These are phyloP conservation scores for Phytophthora cactorum DNA, from an alignment of 352 stramenopile genomes.

Conservation along the genomic window DNA sequence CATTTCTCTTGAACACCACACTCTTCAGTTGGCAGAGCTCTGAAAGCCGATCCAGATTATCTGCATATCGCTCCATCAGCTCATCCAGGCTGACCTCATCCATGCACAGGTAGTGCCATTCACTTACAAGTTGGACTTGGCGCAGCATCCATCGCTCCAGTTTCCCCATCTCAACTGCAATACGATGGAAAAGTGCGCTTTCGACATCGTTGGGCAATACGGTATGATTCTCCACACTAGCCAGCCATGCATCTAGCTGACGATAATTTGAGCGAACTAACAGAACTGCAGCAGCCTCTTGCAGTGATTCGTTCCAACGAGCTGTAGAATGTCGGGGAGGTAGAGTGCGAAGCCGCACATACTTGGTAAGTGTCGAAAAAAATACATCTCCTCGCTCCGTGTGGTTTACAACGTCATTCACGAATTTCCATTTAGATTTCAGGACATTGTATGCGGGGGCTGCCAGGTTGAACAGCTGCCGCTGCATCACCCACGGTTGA, in stretches of 20 bases:
- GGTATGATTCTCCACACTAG: conserved; percentile 1
- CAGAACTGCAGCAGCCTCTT: conserved; percentile 33
- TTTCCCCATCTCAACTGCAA: conserved; percentile 46
- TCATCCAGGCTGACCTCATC: conserved; percentile 50
- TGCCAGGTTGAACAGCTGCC: conserved; percentile 36
- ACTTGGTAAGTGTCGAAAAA: conserved; percentile 28
- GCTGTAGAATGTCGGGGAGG: conserved; percentile 17
- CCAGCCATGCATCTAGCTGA: conserved; percentile 17
- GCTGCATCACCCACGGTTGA: conserved; percentile 36
- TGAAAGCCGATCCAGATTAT: conserved; percentile 52
- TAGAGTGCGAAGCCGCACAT: conserved; percentile 27
- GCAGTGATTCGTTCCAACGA: conserved; percentile 32
- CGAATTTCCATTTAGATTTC: conserved; percentile 26
- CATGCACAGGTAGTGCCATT: conserved; percentile 59
- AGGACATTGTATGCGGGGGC: conserved; percentile 19
- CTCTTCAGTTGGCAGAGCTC: conserved; percentile 61
- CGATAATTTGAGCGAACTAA: conserved; percentile 23
- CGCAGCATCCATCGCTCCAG: conserved; percentile 74
- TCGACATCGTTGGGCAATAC: conserved; percentile 12
- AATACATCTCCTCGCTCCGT: conserved; percentile 26
- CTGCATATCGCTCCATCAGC: conserved; percentile 60
- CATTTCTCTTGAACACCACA: conserved; percentile 41
- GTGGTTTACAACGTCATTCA: conserved; percentile 32
- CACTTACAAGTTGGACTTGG: conserved; percentile 67
- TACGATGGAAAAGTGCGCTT: conserved; percentile 25